Evolutionary conservation across 2,329 filamentous ascomycete genomes (phyloP), one percentile per base, ranked within the genome.

Genomic region (Hymenoscyphus albidus): DNA sequence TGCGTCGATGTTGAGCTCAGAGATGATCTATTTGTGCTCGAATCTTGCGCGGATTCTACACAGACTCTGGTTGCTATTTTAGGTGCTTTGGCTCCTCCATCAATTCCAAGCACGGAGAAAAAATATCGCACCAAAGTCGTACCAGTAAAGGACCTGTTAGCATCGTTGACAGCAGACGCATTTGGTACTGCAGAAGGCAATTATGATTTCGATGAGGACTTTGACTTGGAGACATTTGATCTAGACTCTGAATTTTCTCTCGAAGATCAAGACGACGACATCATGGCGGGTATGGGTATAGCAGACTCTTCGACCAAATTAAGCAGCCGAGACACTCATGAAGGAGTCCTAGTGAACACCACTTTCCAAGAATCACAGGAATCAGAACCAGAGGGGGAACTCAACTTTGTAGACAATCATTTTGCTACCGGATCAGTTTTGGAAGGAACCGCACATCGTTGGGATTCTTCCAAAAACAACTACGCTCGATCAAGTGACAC

Each of bases 41-140:
- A 99, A 77, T 96, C 93, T 0, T 99, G 96, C 73, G 95, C 95
- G 38, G 95, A 99, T 77, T 99, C 95, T 1, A 98, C 93, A 0
- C 93, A 97, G 75, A 99, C 95, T 0, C 82, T 99, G 14, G 89
- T 97, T 61, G 83, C 85, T 1, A 83, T 96, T 54, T 79, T 93
- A 16, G 92, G 90, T 72, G 93, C 90, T 0, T 81, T 99, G 4
- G 87, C 88, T 44, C 95, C 94, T 4, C 94, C 95, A 0, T 88
- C 87, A 7, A 89, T 93, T 0, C 92, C 93, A 1, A 94, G 86
- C 72, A 92, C 89, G 67, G 88, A 90, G 70, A 85, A 88, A 69
- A 95, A 95, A 74, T 99, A 96, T 76, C 85, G 91, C 42, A 97
- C 93, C 0, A 86, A 94, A 67, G 85, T 96, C 3, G 87, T 97